Evolutionary conservation across 2,329 filamentous ascomycete species (phyloP), one percentile per base, ranked within the genome.

Genomic region (Penicillium sp.): DNA sequence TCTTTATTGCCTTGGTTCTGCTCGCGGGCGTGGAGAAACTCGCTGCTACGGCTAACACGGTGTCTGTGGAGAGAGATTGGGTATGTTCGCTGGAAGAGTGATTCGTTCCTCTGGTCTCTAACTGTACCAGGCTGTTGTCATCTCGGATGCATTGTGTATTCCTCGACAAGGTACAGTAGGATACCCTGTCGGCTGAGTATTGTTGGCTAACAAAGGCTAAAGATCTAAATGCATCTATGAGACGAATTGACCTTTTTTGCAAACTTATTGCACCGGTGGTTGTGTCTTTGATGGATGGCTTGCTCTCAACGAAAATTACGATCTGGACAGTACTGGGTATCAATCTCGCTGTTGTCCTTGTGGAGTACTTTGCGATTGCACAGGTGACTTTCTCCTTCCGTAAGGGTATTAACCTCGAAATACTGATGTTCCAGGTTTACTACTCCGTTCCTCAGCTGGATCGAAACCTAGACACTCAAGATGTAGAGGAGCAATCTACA

Each of bases 11-110:
- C 2, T 71, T 79, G n/a, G 80, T 84, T 0, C 19, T 85, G 0
- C 76, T 91, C 49, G 88, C 88, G 0, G 90, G 89, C 60, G 69
- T 89, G 1, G 91, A 93, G 75, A 93, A 92, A 72, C 74, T 91
- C 8, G 82, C 81, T 15, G 82, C 87, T 1, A 82, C 88, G 6
- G 82, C 87, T 72, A 92, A 92, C 71, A 81, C 86, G 0, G 85
- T 92, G 0, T 81, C 90, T 0, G 83, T 93, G 0, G 90, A 92
- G 73, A 81, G 87, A 69, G 90, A 93, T 68, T 92, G 90, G 90
- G 76, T 80, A 65, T 54, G 74, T 60, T 60, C 55, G 9, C 61
- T 46, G 4, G 15, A 26, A 23, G 13, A 6, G 35, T 35, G 35
- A 6, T 31, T 45, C 17, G 23, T 26, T 53, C 23, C 50, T 11